phyloP scores from a whole-genome alignment of 2,329 filamentous ascomycete genomes.

The Blastomyces emzantsi region DNA sequence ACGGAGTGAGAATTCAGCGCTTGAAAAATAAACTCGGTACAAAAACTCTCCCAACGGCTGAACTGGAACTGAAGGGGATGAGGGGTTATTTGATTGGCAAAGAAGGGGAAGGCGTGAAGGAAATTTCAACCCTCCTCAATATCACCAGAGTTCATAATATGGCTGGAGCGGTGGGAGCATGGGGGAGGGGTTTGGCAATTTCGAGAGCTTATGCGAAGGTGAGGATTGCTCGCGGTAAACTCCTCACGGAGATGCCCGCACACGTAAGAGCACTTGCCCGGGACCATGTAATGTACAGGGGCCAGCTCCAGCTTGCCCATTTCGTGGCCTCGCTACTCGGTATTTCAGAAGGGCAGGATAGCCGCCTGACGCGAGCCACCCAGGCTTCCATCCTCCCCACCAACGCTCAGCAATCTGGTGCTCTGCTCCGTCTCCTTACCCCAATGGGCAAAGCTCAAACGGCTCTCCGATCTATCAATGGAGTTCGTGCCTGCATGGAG shows the following conservation, averaged over 20 bases:
- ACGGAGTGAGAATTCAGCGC: slow-evolving; percentile 58
- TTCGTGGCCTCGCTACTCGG: slow-evolving; percentile 31
- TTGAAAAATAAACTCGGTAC: slow-evolving; percentile 68
- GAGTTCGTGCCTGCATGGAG: slow-evolving; percentile 25
- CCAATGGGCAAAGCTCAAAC: slow-evolving; percentile 28
- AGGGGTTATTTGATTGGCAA: slow-evolving; percentile 58
- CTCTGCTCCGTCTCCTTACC: slow-evolving; percentile 26
- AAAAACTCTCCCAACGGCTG: slow-evolving; percentile 59
- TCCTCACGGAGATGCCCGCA: slow-evolving; percentile 33
- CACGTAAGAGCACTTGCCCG: slow-evolving; percentile 34
- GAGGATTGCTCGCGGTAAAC: slow-evolving; percentile 30
- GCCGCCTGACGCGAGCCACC: slow-evolving; percentile 14
- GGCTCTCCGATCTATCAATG: slow-evolving; percentile 19
- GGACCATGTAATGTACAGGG: slow-evolving; percentile 33
- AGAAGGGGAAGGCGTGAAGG: slow-evolving; percentile 57
- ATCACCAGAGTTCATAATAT: slow-evolving; percentile 47
- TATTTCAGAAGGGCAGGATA: slow-evolving; percentile 24
- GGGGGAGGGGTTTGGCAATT: slow-evolving; percentile 35
- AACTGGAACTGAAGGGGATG: slow-evolving; percentile 57
- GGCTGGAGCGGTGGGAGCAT: slow-evolving; percentile 29
- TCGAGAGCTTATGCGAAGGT: slow-evolving; percentile 35
- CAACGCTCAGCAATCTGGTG: slow-evolving; percentile 16
- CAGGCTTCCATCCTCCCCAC: slow-evolving; percentile 19
- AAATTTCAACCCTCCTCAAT: slow-evolving; percentile 60
- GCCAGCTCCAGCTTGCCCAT: slow-evolving; percentile 30